Evolutionary conservation across 2,329 filamentous ascomycete species (phyloP).

Genomic region (Bipolaris bicolor): DNA sequence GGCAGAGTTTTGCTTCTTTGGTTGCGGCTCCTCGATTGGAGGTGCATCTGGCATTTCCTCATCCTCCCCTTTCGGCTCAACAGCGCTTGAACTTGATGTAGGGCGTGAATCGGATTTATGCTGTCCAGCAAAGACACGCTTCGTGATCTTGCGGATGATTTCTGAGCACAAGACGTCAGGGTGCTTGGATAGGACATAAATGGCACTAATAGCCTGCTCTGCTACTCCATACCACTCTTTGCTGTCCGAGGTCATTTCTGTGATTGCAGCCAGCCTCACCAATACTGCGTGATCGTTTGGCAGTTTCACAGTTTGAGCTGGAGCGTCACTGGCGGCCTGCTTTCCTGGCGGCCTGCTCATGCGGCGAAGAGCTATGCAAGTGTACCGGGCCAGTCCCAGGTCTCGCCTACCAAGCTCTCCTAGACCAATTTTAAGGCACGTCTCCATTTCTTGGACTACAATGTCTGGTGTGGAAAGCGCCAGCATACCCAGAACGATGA

Average conservation of each 20-base stretch:
- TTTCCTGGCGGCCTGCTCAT: slow-evolving; percentile 78
- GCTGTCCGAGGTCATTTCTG: slow-evolving; percentile 83
- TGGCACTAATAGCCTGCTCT: slow-evolving; percentile 94
- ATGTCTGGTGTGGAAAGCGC: slow-evolving; percentile 91
- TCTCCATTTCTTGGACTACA: slow-evolving; percentile 92
- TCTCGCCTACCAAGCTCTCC: slow-evolving; percentile 81
- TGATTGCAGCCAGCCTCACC: slow-evolving; percentile 78
- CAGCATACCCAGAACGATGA: slow-evolving; percentile 96
- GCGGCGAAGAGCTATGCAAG: slow-evolving; percentile 87
- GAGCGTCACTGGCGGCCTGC: slow-evolving; percentile 66
- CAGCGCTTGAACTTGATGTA: slow-evolving; percentile 41
- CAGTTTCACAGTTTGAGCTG: slow-evolving; percentile 69
- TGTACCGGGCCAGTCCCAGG: slow-evolving; percentile 89
- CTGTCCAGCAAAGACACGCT: slow-evolving; percentile 73
- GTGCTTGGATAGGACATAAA: slow-evolving; percentile 92
- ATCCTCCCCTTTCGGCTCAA: slow-evolving; percentile 30
- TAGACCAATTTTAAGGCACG: slow-evolving; percentile 88
- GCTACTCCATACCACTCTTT: slow-evolving; percentile 94
- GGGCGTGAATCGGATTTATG: slow-evolving; percentile 45
- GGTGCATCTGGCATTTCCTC: slow-evolving; percentile 31
- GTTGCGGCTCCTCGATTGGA: slow-evolving; percentile 33
- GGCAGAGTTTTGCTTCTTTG: slow-evolving; percentile 68
- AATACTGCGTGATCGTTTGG: slow-evolving; percentile 92
- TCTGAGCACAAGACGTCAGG: slow-evolving; percentile 93
- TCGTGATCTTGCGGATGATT: slow-evolving; percentile 85